A percentile compares a stretch with the other conserved stretches of the same genome.
Evolutionary conservation across 148 eudicot genomes (phyloP).

Genomic region (Simmondsia chinensis): DNA sequence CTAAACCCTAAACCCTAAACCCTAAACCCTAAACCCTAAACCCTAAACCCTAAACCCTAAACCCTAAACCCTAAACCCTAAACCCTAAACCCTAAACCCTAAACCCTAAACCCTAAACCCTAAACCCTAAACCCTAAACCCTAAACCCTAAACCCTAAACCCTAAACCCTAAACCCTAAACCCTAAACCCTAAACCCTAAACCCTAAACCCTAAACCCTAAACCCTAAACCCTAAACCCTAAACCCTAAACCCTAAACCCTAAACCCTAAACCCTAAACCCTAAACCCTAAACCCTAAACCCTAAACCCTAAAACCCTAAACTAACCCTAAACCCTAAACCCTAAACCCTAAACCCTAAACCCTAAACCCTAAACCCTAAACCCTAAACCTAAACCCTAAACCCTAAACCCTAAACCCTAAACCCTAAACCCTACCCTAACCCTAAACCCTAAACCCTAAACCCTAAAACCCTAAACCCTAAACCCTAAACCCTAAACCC

Average conservation of each 20-base stretch:
- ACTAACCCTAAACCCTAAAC: conserved; percentile 5
- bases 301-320: conserved; percentile 11
- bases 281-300: conserved; percentile 12
- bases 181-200: conserved; percentile 12
- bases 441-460: conserved; percentile 9
- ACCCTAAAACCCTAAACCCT: conserved; percentile 14
- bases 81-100: conserved; percentile 10
- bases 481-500: conserved; percentile 25
- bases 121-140: conserved; percentile 16
- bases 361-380: conserved; percentile 21
- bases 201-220: conserved; percentile 6
- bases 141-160: conserved; percentile 9
- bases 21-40: conserved; percentile 5
- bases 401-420: conserved; percentile 18
- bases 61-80: conserved; percentile 5
- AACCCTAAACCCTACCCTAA: conserved; percentile 17
- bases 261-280: conserved; percentile 4
- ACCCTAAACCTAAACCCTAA: conserved; percentile 13
- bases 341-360: conserved; percentile 13
- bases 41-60: conserved; percentile 7
- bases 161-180: conserved; percentile 9
- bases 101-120: conserved; percentile 14
- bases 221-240: conserved; percentile 9
- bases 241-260: conserved; percentile 12
- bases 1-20: conserved; percentile 4